phyloP scores from a whole-genome alignment of 1,284 basidiomycete species.

The Phlebopus sp. region DNA sequence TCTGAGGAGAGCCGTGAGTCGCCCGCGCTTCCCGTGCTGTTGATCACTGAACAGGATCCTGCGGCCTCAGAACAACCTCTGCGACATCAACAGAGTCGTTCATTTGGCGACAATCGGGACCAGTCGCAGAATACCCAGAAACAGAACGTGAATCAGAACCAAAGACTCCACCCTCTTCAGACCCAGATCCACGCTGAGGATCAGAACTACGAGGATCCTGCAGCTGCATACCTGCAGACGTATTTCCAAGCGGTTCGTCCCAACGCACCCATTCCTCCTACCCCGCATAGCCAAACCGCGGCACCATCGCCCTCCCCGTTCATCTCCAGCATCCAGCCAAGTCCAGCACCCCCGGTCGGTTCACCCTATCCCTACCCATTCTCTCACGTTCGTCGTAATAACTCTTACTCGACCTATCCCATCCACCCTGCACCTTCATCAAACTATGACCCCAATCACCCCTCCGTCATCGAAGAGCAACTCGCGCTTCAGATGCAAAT shows the following conservation, averaged over 20 bases:
- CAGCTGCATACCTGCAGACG: conserved; percentile 54
- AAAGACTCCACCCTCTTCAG: conserved; percentile 26
- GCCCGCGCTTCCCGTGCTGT: conserved; percentile 3
- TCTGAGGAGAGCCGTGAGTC: conserved; percentile 31
- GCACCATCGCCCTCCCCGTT: conserved; percentile 68
- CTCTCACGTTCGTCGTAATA: conserved; percentile 60
- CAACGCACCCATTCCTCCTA: conserved; percentile 71
- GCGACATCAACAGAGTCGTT: conserved; percentile 19
- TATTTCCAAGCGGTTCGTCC: conserved; percentile 60
- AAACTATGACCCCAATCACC: conserved; percentile 49
- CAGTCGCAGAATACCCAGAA: conserved; percentile 11
- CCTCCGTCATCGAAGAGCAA: conserved; percentile 59
- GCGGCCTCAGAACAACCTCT: conserved; percentile 12
- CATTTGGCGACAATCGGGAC: conserved; percentile 18
- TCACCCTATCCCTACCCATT: conserved; percentile 77
- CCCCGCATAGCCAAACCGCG: conserved; percentile 68
- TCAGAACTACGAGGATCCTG: conserved; percentile 49
- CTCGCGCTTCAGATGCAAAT: conserved; percentile 70
- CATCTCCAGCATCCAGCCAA: conserved; percentile 43
- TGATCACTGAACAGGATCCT: conserved; percentile 16
- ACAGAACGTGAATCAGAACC: conserved; percentile 15
- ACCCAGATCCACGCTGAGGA: conserved; percentile 26
- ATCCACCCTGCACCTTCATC: conserved; percentile 43
- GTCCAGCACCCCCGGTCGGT: conserved; percentile 52
- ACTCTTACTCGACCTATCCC: conserved; percentile 35